These are phyloP conservation scores for Eurotiales sp. DNA, from an alignment of 2,329 filamentous ascomycete genomes.

Conservation along the genomic window DNA sequence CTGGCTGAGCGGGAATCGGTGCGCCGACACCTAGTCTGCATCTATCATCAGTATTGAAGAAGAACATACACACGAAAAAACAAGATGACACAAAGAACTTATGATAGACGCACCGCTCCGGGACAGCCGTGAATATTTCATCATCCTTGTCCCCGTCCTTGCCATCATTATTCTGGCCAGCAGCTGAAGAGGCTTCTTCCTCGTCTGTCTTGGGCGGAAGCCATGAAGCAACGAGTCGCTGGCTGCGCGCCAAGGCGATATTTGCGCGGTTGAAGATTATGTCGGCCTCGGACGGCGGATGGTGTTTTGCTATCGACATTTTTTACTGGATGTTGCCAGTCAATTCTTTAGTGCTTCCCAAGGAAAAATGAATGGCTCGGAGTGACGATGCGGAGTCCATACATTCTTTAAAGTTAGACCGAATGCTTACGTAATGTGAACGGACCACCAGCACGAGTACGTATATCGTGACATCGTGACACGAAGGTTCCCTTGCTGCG, in stretches of 20 bases:
- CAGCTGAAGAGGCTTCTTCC: constrained; percentile 29
- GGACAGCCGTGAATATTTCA: constrained; percentile 50
- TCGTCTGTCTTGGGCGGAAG: constrained; percentile 47
- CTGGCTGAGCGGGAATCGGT: constrained; percentile 35
- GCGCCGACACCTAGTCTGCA: constrained; percentile 48
- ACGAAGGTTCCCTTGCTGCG: no score
- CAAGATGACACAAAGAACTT: constrained; percentile 5
- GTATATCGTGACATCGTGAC: no score
- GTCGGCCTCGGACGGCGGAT: constrained; percentile 41
- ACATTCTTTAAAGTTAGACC: background rate
- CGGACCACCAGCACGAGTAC: no score
- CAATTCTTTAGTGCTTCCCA: no score
- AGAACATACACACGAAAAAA: background rate
- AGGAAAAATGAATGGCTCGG: background rate
- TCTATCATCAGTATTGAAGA: constrained; percentile 7
- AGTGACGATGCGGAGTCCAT: background rate
- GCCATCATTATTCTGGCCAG: constrained; percentile 34
- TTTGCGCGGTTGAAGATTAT: constrained; percentile 54
- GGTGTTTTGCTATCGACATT: constrained; percentile 29
- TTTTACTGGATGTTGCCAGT: background rate
- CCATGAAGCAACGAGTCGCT: constrained; percentile 55
- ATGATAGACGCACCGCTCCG: constrained; percentile 53
- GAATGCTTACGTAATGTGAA: no score
- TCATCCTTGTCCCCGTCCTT: constrained; percentile 50
- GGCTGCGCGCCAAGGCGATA: constrained; percentile 51